These are phyloP conservation scores for Helotiales sp. DNA, from an alignment of 2,329 filamentous ascomycete species.

Conservation along the genomic window DNA sequence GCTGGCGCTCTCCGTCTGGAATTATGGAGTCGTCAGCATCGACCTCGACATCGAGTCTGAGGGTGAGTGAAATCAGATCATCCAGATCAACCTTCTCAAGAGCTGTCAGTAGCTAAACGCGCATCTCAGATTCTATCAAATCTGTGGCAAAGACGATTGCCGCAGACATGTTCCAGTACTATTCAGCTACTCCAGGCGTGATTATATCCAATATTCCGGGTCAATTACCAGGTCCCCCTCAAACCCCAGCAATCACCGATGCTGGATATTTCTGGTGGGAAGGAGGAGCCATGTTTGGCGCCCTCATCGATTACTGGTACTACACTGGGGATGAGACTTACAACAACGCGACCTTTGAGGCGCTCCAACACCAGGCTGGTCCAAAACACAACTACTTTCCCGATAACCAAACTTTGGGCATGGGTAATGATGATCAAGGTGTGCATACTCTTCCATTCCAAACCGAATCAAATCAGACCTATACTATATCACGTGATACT, in stretches of 20 bases:
- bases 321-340: slow-evolving; percentile 75
- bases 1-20: slow-evolving; percentile 14
- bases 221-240: slow-evolving; percentile 47
- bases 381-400: slow-evolving; percentile 77
- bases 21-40: slow-evolving; percentile 13
- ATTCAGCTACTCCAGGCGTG: slow-evolving; percentile 46
- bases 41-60: slow-evolving; percentile 17
- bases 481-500: slow-evolving; percentile 5
- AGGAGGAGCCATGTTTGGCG: slow-evolving; percentile 57
- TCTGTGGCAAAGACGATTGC: slow-evolving; percentile 43
- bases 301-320: slow-evolving; percentile 80
- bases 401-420: slow-evolving; percentile 61
- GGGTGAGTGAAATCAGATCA: background rate
- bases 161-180: slow-evolving; percentile 56
- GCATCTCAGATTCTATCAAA: slow-evolving; percentile 40
- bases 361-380: slow-evolving; percentile 74
- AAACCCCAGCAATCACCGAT: slow-evolving; percentile 18
- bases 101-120: background rate
- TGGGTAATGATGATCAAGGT: slow-evolving; percentile 67
- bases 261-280: slow-evolving; percentile 40
- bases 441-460: slow-evolving; percentile 47
- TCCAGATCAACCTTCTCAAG: background rate
- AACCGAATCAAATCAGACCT: background rate
- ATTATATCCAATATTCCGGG: slow-evolving; percentile 54
- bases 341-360: slow-evolving; percentile 58